phyloP scores from a whole-genome alignment of 176 grass and related monocot genomes.

The Cocos nucifera region DNA sequence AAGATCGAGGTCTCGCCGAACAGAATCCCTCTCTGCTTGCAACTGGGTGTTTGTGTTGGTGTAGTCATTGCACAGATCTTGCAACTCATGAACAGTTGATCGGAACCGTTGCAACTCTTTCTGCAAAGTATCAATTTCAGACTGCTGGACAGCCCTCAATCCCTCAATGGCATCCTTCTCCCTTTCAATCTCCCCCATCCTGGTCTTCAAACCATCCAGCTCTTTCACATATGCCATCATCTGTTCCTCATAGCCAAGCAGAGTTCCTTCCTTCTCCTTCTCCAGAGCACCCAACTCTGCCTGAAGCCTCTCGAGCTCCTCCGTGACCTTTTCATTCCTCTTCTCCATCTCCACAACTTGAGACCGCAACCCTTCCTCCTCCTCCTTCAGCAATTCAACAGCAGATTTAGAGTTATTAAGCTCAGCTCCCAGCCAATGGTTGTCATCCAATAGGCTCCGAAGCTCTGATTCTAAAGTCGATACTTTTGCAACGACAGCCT shows the following conservation, averaged over 20 bases:
- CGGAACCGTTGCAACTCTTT: conserved; percentile 24
- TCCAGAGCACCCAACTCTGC: conserved; percentile 18
- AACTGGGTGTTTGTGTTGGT: conserved; percentile 1
- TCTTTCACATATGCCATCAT: conserved; percentile 4
- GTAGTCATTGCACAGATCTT: conserved; percentile 12
- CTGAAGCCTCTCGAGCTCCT: conserved; percentile 29
- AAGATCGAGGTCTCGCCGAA: conserved; percentile 10
- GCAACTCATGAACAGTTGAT: conserved; percentile 26
- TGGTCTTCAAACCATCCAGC: conserved; percentile 8
- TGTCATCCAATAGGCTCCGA: no score
- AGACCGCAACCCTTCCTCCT: conserved; percentile 12
- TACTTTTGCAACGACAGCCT: no score
- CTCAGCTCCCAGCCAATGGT: no score
- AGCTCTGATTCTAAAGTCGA: no score
- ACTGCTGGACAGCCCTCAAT: conserved; percentile 16
- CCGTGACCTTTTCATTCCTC: conserved; percentile 2
- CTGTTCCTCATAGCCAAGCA: conserved; percentile 19
- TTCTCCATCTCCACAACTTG: conserved; percentile 19
- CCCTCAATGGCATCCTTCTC: conserved; percentile 32
- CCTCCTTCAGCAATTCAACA: conserved; percentile 11
- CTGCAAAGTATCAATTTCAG: conserved; percentile 13
- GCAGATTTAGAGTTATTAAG: no score
- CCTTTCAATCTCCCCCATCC: background rate
- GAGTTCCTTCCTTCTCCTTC: conserved; percentile 25
- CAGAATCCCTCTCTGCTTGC: conserved; percentile 16